Evolutionary conservation across 129 eudicot genomes (phyloP).

Genomic region (Logfia minima): DNA sequence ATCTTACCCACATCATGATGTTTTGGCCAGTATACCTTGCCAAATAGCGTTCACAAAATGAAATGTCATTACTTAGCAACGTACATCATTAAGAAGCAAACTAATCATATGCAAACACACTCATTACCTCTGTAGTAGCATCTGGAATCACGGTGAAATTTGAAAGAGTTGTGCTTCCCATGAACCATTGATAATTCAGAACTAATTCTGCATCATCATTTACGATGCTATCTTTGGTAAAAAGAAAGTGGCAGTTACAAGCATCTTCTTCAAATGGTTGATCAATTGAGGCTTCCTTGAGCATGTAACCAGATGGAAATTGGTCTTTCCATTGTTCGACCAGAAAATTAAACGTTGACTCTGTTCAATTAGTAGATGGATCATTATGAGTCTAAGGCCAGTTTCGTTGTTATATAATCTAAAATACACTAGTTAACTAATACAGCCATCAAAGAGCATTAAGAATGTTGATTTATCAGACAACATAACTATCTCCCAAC

Average conservation of each 20-base stretch:
- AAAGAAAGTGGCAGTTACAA: slow-evolving; percentile 83
- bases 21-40: slow-evolving; percentile 84
- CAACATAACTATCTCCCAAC: slow-evolving; percentile 4
- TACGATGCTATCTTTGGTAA: slow-evolving; percentile 51
- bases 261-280: slow-evolving; percentile 96
- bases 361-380: slow-evolving; percentile 44
- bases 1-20: slow-evolving; percentile 57
- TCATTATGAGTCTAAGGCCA: neutral
- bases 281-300: slow-evolving; percentile 72
- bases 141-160: slow-evolving; percentile 62
- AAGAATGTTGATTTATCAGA: slow-evolving; percentile 16
- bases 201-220: slow-evolving; percentile 50
- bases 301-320: slow-evolving; percentile 77
- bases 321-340: slow-evolving; percentile 87
- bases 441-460: slow-evolving; percentile 9
- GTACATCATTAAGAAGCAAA: neutral
- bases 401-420: neutral
- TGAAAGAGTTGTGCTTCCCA: slow-evolving; percentile 68
- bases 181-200: slow-evolving; percentile 86
- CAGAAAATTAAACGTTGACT: slow-evolving; percentile 82
- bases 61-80: neutral
- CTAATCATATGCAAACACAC: slow-evolving; percentile 8
- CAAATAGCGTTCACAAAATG: slow-evolving; percentile 23
- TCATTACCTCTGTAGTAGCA: slow-evolving; percentile 69
- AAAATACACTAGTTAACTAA: neutral